Evolutionary conservation across 2,329 filamentous ascomycete species (phyloP), one percentile per base, ranked within the genome.

Genomic region (Hypoxylon sp.): DNA sequence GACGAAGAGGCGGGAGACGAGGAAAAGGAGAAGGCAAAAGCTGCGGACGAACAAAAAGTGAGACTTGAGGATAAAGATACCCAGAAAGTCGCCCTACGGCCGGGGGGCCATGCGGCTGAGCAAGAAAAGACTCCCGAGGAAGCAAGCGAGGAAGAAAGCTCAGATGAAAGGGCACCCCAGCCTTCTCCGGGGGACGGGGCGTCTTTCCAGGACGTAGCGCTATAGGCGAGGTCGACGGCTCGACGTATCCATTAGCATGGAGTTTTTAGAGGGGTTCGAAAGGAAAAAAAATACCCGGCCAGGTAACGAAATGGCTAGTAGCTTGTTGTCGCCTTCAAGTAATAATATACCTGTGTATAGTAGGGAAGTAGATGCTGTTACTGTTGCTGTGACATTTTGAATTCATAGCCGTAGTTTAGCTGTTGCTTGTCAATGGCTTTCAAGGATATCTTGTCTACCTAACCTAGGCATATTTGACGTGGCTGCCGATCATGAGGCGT

Each of bases 171-270:
- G 50, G 84, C 82, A 68, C 79, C 81, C 0, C 79, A 81, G 14
- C 79, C 81, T 45, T 86, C 85, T 5, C 83, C 87, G 2, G 83
- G 81, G 17, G 87, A 88, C 69, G 84, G 85, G 0, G 82, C 83
- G 4, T 87, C 87, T n/a, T 90, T 90, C 77, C 87, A 90, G 73
- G 87, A 90, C 71, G 87, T 90, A 50, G 86, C 86, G 66, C 79
- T 90, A 73, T 90, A 81, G 58, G 45, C 28, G 23, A 10, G 41
- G 34, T 65, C 21, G 43, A 51, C 19, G 51, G 21, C 41, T 48
- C 30, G 38, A 32, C 52, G 45, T 56, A 55, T 38, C 34, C 56
- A 51, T 51, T 50, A 58, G 68, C 68, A 68, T 65, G 69, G 72
- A 67, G 68, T 72, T 71, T 68, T 70, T 34, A 61, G 43, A 25